phyloP scores from a whole-genome alignment of 2,329 filamentous ascomycete species.

The Aspergillus pseudonomiae region DNA sequence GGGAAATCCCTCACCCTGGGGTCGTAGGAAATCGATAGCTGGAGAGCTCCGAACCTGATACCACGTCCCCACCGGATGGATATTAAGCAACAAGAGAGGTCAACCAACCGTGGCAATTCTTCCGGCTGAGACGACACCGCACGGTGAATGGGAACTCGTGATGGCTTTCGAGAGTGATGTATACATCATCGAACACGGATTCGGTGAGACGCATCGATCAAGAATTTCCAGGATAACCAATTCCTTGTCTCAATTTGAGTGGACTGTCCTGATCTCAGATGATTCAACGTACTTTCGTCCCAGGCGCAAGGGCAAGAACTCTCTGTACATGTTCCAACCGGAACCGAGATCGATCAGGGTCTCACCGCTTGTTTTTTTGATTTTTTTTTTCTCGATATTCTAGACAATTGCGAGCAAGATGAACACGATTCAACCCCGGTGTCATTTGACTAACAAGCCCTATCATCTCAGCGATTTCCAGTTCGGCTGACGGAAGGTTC shows the following conservation, averaged over 20 bases:
- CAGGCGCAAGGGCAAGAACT: conserved; percentile 14
- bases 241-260: not conserved
- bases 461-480: conserved; percentile 21
- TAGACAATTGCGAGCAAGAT: conserved; percentile 8
- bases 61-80: not conserved
- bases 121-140: not conserved
- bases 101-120: conserved; percentile 2
- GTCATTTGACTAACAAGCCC: conserved; percentile 21
- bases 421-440: conserved; percentile 5
- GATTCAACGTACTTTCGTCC: conserved; percentile 5
- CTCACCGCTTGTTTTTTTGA: conserved; percentile 19
- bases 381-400: not conserved
- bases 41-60: not conserved
- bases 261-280: not conserved
- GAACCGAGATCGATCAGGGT: conserved; percentile 5
- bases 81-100: not conserved
- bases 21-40: not conserved
- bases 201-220: conserved; percentile 2
- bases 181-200: not conserved
- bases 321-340: not conserved
- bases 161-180: not conserved
- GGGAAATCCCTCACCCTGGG: not conserved
- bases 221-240: not conserved
- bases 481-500: conserved; percentile 20
- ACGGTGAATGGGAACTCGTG: conserved; percentile 7